Percentiles rank a stretch among this genome's conserved stretches.
phyloP scores from a whole-genome alignment of 768 basidiomycete genomes.

The Cubamyces lactineus region DNA sequence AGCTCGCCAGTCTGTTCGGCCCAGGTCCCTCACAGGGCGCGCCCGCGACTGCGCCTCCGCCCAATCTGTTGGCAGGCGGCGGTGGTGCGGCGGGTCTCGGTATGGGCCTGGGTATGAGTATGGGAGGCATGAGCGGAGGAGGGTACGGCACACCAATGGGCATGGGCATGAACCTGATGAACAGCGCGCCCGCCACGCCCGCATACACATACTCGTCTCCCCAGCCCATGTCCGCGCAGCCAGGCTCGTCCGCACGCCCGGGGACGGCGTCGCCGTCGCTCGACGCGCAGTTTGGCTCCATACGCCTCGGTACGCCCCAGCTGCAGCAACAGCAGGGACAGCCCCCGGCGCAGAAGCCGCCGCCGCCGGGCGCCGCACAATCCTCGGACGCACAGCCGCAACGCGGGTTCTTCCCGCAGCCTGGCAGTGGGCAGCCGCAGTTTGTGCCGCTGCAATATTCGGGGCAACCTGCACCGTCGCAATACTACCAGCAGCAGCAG shows the following conservation, averaged over 20 bases:
- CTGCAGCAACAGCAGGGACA: slow-evolving; percentile 9
- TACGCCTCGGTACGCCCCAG: slow-evolving; percentile 42
- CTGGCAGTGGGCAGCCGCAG: slow-evolving; percentile 8
- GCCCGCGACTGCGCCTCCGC: slow-evolving; percentile 8
- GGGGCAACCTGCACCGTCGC: slow-evolving; percentile 17
- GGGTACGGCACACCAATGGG: no score
- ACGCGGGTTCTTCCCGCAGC: not conserved
- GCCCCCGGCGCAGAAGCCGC: not conserved
- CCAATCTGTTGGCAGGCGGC: not conserved
- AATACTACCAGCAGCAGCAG: slow-evolving; percentile 21
- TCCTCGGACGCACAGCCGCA: not conserved
- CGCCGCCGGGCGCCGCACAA: slow-evolving; percentile 21
- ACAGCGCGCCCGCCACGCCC: slow-evolving; percentile 12
- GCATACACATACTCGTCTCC: slow-evolving; percentile 9
- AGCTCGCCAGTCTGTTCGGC: slow-evolving; percentile 67
- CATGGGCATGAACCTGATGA: slow-evolving; percentile 9
- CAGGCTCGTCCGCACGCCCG: not conserved
- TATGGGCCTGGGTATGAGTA: no score
- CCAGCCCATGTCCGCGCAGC: not conserved
- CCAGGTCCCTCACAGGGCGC: slow-evolving; percentile 22
- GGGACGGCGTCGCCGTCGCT: slow-evolving; percentile 21
- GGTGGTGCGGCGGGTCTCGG: no score
- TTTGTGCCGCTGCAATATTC: slow-evolving; percentile 21
- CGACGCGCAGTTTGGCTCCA: slow-evolving; percentile 24
- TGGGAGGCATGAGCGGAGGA: slow-evolving; percentile 24